Evolutionary conservation across 1,139 yeast genomes (phyloP), one percentile per base, ranked within the genome.

Genomic region (Sugiyamaella grinbergsii): DNA sequence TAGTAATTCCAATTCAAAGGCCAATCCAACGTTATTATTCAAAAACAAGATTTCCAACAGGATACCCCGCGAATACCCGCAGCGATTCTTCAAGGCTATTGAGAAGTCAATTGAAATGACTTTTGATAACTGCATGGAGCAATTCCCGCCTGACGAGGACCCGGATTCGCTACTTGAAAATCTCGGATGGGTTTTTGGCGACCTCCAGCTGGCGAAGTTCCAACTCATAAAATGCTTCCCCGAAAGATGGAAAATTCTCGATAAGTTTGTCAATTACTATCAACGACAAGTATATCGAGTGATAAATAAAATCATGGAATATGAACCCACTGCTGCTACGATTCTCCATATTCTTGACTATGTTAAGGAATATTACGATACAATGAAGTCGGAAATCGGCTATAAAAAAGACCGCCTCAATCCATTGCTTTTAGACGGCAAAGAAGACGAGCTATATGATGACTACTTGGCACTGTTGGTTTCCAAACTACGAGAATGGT

Each of bases 141-240:
- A 84, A 49, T 85, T 77, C 60, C 65, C 71, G 2, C 72, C 77
- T 10, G 81, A 78, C 16, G 6, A 65, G 60, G 61, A 63, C 19
- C 58, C 63, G 4, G 80, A 81, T 66, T 77, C 75, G 18, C 81
- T 91, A 1, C 75, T 85, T 55, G 85, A 84, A 37, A 82, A 85
- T 56, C 71, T 91, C 48, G 84, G 82, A 52, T 91, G 97, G 94
- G 78, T 91, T 16, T 90, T 85, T 65, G 84, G 85, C 56, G 98
- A 93, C 62, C 70, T 93, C 53, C 70, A 77, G 28, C 77, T 83
- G 54, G 88, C 85, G 1, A 77, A 80, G 50, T 78, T 78, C 34
- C 81, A 80, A 19, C 70, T 89, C 42, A 68, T 76, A 1, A 74
- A 73, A n/a, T 71, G 79, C 48, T 75, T 83, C 47, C 90, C 95